These are phyloP conservation scores for Conringia planisiliqua DNA, from an alignment of 345 rosid genomes.

Conservation along the genomic window DNA sequence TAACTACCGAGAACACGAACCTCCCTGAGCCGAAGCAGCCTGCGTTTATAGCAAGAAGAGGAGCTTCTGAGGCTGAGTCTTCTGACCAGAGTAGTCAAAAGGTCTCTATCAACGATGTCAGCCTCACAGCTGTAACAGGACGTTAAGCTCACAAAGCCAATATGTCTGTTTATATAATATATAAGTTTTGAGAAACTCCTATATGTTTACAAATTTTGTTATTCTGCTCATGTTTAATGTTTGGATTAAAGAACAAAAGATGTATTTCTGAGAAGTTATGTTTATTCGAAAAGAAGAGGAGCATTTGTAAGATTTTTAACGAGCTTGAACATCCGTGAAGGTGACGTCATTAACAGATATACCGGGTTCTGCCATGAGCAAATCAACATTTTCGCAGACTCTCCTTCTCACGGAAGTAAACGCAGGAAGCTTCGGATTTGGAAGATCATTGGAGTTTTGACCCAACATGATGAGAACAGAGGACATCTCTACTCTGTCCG, in stretches of 20 bases:
- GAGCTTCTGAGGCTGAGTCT: slow-evolving; percentile 23
- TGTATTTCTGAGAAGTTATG: background rate
- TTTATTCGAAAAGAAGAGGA: background rate
- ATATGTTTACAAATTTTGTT: background rate
- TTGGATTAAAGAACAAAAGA: background rate
- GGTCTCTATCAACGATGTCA: slow-evolving; percentile 28
- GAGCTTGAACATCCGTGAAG: slow-evolving; percentile 30
- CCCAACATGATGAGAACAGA: slow-evolving; percentile 48
- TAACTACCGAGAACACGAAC: slow-evolving; percentile 16
- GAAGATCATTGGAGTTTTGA: slow-evolving; percentile 35
- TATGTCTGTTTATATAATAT: background rate
- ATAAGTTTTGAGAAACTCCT: background rate
- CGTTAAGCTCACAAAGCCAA: slow-evolving; percentile 16
- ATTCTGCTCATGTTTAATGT: background rate
- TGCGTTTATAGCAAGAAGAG: slow-evolving; percentile 30
- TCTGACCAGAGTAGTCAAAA: slow-evolving; percentile 32
- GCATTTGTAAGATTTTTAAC: slow-evolving; percentile 16
- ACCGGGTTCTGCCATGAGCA: slow-evolving; percentile 4
- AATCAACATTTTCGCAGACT: background rate
- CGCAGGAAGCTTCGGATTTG: slow-evolving; percentile 53
- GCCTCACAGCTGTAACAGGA: slow-evolving; percentile 33
- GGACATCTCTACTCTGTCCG: slow-evolving; percentile 58
- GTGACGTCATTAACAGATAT: slow-evolving; percentile 37
- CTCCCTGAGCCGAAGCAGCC: slow-evolving; percentile 29
- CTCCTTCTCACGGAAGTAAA: slow-evolving; percentile 23